Percentiles rank a stretch among this genome's conserved stretches.
Conservation (phyloP, 495 filamentous ascomycete species). For the Neurospora sublineolata region DNA sequence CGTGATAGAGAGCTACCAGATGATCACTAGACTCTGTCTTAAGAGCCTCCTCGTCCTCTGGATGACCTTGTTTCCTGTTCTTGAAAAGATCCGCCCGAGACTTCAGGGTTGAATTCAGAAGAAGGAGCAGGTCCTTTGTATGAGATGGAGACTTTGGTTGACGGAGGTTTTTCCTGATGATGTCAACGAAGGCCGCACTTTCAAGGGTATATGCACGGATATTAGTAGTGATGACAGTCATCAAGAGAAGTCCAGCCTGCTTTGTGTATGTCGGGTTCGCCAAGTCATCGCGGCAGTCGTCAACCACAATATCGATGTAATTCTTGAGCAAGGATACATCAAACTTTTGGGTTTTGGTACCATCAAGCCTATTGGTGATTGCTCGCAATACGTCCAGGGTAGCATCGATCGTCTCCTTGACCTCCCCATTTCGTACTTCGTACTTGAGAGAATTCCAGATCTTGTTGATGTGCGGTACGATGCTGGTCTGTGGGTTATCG, state of each 20-base stretch:
- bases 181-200: slow-evolving; percentile 22
- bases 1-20: slow-evolving; percentile 21
- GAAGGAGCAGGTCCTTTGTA: slow-evolving; percentile 29
- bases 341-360: slow-evolving; percentile 21
- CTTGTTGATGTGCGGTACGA: slow-evolving; percentile 31
- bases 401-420: slow-evolving; percentile 36
- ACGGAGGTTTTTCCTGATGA: slow-evolving; percentile 26
- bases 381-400: slow-evolving; percentile 35
- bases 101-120: slow-evolving; percentile 30
- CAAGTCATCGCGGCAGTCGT: slow-evolving; percentile 34
- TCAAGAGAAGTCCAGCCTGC: slow-evolving; percentile 34
- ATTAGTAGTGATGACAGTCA: slow-evolving; percentile 28
- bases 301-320: slow-evolving; percentile 27
- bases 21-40: slow-evolving; percentile 7
- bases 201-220: slow-evolving; percentile 23
- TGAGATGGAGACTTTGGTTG: slow-evolving; percentile 29
- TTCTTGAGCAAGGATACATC: slow-evolving; percentile 20
- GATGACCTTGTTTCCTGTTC: slow-evolving; percentile 11
- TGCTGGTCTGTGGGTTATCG: slow-evolving; percentile 23
- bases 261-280: slow-evolving; percentile 33
- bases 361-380: slow-evolving; percentile 28
- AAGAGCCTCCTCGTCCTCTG: slow-evolving; percentile 15
- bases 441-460: slow-evolving; percentile 46
- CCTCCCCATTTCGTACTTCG: slow-evolving; percentile 45
- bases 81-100: slow-evolving; percentile 22